Conservation (phyloP, 2,329 filamentous ascomycete species). For the Nakataea oryzae region DNA sequence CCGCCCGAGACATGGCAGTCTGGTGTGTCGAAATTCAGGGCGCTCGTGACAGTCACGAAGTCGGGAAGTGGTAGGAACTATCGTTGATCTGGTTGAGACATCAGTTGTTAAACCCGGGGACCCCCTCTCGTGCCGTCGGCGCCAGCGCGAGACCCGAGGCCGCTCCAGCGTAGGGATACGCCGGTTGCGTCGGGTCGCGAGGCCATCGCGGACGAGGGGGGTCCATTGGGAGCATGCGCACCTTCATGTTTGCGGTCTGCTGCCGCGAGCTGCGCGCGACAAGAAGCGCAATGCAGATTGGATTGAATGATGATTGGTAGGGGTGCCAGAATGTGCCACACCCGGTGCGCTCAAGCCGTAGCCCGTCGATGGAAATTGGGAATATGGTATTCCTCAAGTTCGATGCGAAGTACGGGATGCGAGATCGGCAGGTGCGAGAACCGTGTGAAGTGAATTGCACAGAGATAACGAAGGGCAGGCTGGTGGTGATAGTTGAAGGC, state of each 20-base stretch:
- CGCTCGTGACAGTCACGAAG: conserved; percentile 83
- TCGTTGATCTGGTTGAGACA: not conserved
- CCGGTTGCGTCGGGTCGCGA: not conserved
- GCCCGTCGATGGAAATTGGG: not conserved
- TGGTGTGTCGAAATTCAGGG: conserved; percentile 89
- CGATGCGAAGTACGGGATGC: not conserved
- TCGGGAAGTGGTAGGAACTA: conserved; percentile 88
- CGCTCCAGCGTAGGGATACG: not conserved
- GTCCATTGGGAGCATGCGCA: conserved; percentile 7
- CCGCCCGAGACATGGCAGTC: conserved; percentile 88
- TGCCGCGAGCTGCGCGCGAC: not conserved
- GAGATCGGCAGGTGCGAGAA: not conserved
- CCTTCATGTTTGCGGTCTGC: conserved; percentile 14
- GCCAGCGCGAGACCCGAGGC: not conserved
- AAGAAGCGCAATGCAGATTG: not conserved
- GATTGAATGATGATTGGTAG: not conserved
- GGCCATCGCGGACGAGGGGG: not conserved
- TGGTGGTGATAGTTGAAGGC: not conserved
- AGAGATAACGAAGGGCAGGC: not conserved
- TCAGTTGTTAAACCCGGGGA: not conserved
- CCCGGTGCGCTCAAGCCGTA: not conserved
- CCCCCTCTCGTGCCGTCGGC: not conserved
- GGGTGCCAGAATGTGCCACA: not conserved
- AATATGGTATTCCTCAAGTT: not conserved
- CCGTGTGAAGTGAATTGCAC: not conserved